Evolutionary conservation across 2,329 filamentous ascomycete species (phyloP), one percentile per base, ranked within the genome.

Genomic region (Claviceps maximensis): DNA sequence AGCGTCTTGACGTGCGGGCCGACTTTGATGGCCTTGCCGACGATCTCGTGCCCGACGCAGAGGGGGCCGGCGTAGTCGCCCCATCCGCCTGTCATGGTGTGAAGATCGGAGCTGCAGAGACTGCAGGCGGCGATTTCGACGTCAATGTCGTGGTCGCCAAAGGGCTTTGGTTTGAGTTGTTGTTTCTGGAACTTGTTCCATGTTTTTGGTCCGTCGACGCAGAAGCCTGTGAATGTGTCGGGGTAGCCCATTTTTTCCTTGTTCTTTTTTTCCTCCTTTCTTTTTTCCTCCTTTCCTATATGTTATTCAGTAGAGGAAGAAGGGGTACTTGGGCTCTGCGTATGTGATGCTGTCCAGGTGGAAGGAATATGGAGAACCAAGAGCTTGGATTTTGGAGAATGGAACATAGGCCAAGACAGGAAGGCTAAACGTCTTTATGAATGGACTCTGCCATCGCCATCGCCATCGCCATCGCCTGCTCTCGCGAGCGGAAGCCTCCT

Each of bases 41-140:
- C 73, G 13, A 84, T 74, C 58, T 83, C 79, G 71, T 57, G 80
- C 50, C 79, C 80, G 4, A 79, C 76, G 49, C 74, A 77, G 41
- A 79, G 63, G 2, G 75, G 74, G 0, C 69, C 68, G 47, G 67
- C 53, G 48, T 63, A 71, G 13, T 70, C 67, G 41, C 77, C 76
- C 78, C 77, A 81, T 55, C 77, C 77, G 53, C 76, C 74, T 50
- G 70, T 77, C 52, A 81, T 67, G 25, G 75, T 80, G 66, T 82
- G 79, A 15, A 83, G 71, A 58, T 83, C 79, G 52, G 74, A 79
- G 57, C 80, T 78, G 62, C 80, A 83, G 51, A 83, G 71, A 61
- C 83, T 82, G 63, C 83, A 86, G 55, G 77, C 80, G 53, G 84
- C 78, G 58, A 89, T 83, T 67, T 85, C 81, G 63, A 89, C 78